Evolutionary conservation across 1,284 basidiomycete species (phyloP), one percentile per base, ranked within the genome.

Genomic region (Apiotrichum gracile): DNA sequence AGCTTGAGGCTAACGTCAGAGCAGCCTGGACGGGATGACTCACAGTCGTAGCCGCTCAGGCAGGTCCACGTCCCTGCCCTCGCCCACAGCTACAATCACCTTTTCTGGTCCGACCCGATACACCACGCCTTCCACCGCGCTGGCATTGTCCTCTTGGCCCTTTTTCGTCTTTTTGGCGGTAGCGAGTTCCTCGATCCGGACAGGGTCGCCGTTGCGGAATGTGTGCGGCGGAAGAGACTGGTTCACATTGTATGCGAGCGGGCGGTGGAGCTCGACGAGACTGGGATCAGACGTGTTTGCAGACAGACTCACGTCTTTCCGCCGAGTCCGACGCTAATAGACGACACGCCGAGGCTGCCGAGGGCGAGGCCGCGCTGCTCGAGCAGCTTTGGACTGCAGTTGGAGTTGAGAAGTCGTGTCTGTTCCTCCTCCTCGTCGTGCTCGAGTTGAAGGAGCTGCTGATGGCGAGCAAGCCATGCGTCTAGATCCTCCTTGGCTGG

Each of bases 311-410:
- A 93, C 87, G 84, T 91, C 78, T 93, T 94, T 24, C 90, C 91
- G 26, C 91, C 92, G 2, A 96, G 78, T 1, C 91, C 92, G 26
- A 94, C 80, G 44, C 81, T 83, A 24, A 91, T 79, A 21, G 79
- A 80, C 1, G 81, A 79, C 1, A 91, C 78, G 0, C 86, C 84
- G 10, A 97, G 78, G 27, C 85, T 84, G 29, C 83, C 82, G 1
- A 96, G 73, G 2, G 88, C 85, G 6, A 97, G 78, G 1, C 92
- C 92, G 62, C 88, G 86, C 61, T 88, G 85, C 71, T 96, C 91
- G 17, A 97, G 80, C 13, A 93, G 76, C 64, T 85, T 90, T 0
- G 87, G 86, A 5, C 85, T 81, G 66, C 88, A 91, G 57, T 90
- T 90, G 5, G 88, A 86, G 38, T 92, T 80, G 27, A 94, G 75